Base-by-base conservation (phyloP, 345 rosid species). In the Bruguiera parviflora region DNA sequence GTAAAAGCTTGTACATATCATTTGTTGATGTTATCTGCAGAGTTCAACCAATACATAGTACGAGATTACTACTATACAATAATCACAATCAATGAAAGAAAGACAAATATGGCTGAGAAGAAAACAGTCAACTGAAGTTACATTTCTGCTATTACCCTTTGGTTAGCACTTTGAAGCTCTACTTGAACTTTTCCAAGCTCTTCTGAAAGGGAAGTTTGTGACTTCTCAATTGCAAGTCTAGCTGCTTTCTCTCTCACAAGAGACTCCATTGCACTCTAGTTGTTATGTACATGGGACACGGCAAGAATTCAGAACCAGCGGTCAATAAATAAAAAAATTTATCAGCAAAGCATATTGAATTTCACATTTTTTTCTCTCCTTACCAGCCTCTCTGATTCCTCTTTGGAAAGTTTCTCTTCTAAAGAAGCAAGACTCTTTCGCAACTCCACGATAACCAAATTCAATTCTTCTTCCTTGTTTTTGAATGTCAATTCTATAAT, bases 1-100 rank as follows among this genome's bases (percentile, higher is more conserved):
- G 99, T 61, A 95, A 70, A 59, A 89, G 85, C 84, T 88, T 90
- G 88, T 95, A 95, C 97, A 95, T 95, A 74, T 95, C 99, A 82
- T 84, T 92, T 9, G 90, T 77, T 5, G 99, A 90, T n/a, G 82
- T 74, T 80, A 92, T 87, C 99, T 95, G 88, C 80, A 82, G 60
- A 53, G 55, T 64, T 68, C 28, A 75, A 39, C 49, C 63, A 68
- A 49, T 31, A 43, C 22, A 18, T 4, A 71, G 28, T 18, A 63
- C 6, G 7, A 33, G 37, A 55, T 66, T 69, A 79, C 60, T 32
- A 33, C 0, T 31, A 55, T 25, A 55, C 5, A 24, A 57, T 21
- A 20, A 58, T 11, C 24, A 27, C 55, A 24, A 71, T 43, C 9
- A 57, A 58, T n/a, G 5, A 39, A 39, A 37, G 67, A 35, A 65